Conservation (phyloP, 805 yeast genomes). For the Kuraishia borneana region DNA sequence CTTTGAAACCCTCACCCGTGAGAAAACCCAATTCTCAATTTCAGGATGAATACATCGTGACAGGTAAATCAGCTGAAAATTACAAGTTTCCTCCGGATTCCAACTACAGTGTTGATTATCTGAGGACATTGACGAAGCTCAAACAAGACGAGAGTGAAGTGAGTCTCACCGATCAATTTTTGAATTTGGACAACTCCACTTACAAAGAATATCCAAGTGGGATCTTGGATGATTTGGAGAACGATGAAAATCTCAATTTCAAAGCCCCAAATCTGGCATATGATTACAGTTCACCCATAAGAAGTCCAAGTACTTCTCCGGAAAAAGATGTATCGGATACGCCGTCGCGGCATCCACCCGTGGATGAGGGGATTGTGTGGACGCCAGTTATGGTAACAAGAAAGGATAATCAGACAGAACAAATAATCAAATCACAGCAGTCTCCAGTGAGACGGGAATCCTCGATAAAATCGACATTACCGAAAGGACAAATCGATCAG, state of each 20-base stretch:
- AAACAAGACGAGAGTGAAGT: background rate
- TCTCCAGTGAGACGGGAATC: conserved; percentile 34
- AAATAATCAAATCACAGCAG: conserved; percentile 23
- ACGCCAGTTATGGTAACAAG: conserved; percentile 22
- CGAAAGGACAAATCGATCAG: conserved; percentile 82
- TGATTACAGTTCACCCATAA: conserved; percentile 4
- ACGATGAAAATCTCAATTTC: background rate
- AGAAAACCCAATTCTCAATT: conserved; percentile 1
- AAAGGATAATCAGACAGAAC: conserved; percentile 16
- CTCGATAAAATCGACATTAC: conserved; percentile 57
- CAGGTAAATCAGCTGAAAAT: conserved; percentile 31
- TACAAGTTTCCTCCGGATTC: conserved; percentile 44
- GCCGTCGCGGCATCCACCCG: conserved; percentile 10
- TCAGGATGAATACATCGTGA: conserved; percentile 33
- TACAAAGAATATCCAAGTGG: background rate
- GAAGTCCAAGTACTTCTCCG: conserved; percentile 10
- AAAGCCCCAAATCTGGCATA: conserved; percentile 4
- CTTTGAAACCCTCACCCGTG: conserved; percentile 5
- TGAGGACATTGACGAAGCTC: conserved; percentile 17
- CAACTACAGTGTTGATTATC: conserved; percentile 29
- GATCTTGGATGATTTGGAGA: background rate
- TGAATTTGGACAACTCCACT: background rate
- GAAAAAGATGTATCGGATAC: conserved; percentile 15
- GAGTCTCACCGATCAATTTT: background rate
- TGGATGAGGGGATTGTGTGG: conserved; percentile 19